These are phyloP conservation scores for Trichosporon inkin DNA, from an alignment of 1,284 basidiomycete species.

Conservation along the genomic window DNA sequence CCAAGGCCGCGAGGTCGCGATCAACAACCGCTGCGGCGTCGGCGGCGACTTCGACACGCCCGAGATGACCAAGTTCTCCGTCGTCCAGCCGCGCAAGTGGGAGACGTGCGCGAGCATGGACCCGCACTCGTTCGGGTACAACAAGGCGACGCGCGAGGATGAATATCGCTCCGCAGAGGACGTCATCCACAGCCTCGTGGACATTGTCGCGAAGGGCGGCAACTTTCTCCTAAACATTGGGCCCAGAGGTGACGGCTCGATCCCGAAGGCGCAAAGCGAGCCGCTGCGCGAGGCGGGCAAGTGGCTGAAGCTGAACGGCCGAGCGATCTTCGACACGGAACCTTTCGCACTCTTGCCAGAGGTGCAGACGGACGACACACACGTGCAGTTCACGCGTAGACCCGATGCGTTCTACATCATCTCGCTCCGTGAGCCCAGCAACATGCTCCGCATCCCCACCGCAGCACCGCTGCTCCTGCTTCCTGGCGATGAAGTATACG, in stretches of 20 bases:
- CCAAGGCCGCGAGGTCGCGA: slow-evolving; percentile 57
- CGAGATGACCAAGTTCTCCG: slow-evolving; percentile 57
- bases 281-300: slow-evolving; percentile 55
- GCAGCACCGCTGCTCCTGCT: slow-evolving; percentile 53
- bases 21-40: slow-evolving; percentile 56
- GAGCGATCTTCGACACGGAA: slow-evolving; percentile 56
- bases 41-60: slow-evolving; percentile 58
- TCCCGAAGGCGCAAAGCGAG: slow-evolving; percentile 54
- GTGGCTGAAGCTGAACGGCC: slow-evolving; percentile 56
- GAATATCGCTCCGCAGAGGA: slow-evolving; percentile 56
- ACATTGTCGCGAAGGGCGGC: slow-evolving; percentile 51
- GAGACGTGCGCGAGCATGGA: slow-evolving; percentile 52
- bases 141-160: slow-evolving; percentile 51
- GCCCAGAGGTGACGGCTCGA: slow-evolving; percentile 57
- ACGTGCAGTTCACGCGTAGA: slow-evolving; percentile 57
- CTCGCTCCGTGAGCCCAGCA: slow-evolving; percentile 50
- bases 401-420: slow-evolving; percentile 57
- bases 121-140: slow-evolving; percentile 35
- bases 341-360: slow-evolving; percentile 24
- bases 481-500: slow-evolving; percentile 51
- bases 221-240: slow-evolving; percentile 57
- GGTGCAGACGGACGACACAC: slow-evolving; percentile 41
- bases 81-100: slow-evolving; percentile 57
- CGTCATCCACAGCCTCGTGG: slow-evolving; percentile 56
- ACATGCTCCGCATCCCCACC: slow-evolving; percentile 37